Conservation (phyloP, 257 asterid species). For the Ilex aquifolium region DNA sequence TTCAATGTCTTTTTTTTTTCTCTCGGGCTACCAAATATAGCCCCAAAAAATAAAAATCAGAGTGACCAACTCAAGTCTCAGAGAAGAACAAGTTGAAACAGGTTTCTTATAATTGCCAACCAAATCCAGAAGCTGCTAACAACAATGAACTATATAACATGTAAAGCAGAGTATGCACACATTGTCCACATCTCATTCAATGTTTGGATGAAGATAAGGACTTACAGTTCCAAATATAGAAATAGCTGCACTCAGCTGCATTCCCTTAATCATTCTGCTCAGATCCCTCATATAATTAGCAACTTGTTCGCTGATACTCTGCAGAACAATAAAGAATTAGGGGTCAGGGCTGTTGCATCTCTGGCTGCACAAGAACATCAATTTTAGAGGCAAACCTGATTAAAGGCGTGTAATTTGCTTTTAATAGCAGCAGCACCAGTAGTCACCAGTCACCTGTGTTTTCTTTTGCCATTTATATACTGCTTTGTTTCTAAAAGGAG, state of each 20-base stretch:
- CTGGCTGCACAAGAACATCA: constrained; percentile 8
- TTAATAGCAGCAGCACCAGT: constrained; percentile 94
- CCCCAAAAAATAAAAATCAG: background rate
- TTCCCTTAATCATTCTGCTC: constrained; percentile 85
- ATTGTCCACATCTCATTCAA: background rate
- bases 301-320: constrained; percentile 93
- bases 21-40: too few species aligned
- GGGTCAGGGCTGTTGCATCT: constrained; percentile 5
- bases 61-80: background rate
- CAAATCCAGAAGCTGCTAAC: constrained; percentile 49
- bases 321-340: constrained; percentile 29
- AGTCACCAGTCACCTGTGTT: constrained; percentile 86
- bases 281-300: constrained; percentile 93
- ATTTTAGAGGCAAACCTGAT: constrained; percentile 58
- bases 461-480: constrained; percentile 97
- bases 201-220: constrained; percentile 12
- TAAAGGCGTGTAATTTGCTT: constrained; percentile 88
- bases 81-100: constrained; percentile 31
- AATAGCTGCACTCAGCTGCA: constrained; percentile 77
- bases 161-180: background rate
- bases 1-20: too few species aligned
- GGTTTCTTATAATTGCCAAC: constrained; percentile 33
- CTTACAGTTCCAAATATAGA: constrained; percentile 86
- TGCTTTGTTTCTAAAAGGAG: constrained; percentile 72
- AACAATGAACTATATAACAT: background rate